Base-by-base conservation (phyloP, 1,139 yeast genomes). In the Yamadazyma membranifaciens region DNA sequence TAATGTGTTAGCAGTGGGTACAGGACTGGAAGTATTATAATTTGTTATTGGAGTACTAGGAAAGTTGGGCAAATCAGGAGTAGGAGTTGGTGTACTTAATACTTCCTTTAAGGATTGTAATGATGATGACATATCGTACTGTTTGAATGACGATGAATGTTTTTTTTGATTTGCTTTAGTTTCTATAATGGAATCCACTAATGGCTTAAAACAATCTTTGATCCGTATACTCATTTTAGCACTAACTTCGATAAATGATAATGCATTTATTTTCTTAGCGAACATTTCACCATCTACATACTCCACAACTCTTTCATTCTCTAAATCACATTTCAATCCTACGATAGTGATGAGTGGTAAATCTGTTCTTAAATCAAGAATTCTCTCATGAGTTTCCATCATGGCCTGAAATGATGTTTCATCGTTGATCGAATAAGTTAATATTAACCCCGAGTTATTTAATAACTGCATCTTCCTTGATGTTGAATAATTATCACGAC, bases 311-410 rank as follows among this genome's bases (percentile, higher is more conserved):
- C 69, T 50, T 16, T 51, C 51, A 1, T 42, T 42, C 14, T 52
- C 59, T 22, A 52, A 41, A 39, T 70, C 75, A 14, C 55, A 40
- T 41, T 64, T 65, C n/a, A 68, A 50, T 0, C 66, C 74, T 10
- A 62, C 65, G 12, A 69, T 45, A 2, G 59, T 57, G 5, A 63
- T 46, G 0, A 70, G 69, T 3, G 70, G 69, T 31, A 57, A 48
- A 2, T 45, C 47, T 1, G 45, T 49, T 28, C 62, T 41, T 12
- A 60, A 36, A n/a, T 50, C 46, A 22, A 34, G 30, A 2, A 65
- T 42, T 12, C 60, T 45, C 4, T 62, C 59, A 31, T 49, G 53
- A 20, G 55, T 39, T 22, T 67, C 70, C 32, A 63, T 63, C 5
- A 67, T 38, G 2, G 52, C 57, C 12, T 54, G 51, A 37, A 67